Evolutionary conservation across 176 grass and related monocot genomes (phyloP), one percentile per base, ranked within the genome.

Genomic region (Zea mays): DNA sequence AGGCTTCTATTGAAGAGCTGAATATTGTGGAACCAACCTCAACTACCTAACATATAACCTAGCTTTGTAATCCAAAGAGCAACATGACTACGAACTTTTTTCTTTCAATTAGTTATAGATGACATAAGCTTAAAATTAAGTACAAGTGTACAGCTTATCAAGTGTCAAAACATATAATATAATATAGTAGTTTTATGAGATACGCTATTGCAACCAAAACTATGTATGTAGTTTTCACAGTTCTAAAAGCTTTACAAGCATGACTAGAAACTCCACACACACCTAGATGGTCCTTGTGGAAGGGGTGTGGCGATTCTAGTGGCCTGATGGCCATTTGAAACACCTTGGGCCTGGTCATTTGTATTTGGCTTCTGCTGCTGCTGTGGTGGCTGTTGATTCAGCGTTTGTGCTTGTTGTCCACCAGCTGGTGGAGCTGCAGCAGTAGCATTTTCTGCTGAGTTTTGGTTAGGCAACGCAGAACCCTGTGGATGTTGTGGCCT

Each of bases 251-350:
- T 89, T 79, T 82, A 90, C 85, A 88, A 92, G 85, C 75, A 71
- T 79, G 69, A 69, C 90, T 99, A 95, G 85, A 90, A 99, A 92
- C 96, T 99, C 87, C 92, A 90, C 80, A 99, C 96, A 99, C 92
- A 99, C 96, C 92, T 99, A 99, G 96, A 92, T 72, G 84, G 84
- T 15, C 96, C 96, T 84, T 92, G 92, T 45, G 96, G 96, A 84
- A 99, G 96, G 56, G 92, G 87, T 73, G 92, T 86, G 40, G 92
- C 96, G 44, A 88, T 86, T 89, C 89, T 90, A 74, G 65, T 64
- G 15, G 86, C 47, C 74, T 90, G 86, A 76, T 85, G 79, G 62
- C 92, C 90, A 87, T 90, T 90, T 70, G 86, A 84, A 92, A 74
- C 79, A 92, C 42, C 74, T 71, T 83, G 85, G 48, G 19, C 80